Base-by-base conservation (phyloP, 75 land plant genomes). In the Ceratopteris richardii region DNA sequence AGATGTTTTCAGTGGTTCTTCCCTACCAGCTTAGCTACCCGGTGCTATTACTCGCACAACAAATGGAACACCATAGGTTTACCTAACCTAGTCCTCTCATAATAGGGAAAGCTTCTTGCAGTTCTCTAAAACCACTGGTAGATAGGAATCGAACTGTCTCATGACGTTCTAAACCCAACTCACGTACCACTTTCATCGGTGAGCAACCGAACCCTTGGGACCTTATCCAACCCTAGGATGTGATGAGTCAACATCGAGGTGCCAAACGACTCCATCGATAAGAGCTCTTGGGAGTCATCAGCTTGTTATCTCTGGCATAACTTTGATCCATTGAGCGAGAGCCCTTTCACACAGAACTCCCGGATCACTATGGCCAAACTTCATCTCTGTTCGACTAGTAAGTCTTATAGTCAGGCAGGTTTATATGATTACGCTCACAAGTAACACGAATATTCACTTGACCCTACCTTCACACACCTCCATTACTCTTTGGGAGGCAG, bases 311-410 rank as follows among this genome's bases (percentile, higher is more conserved):
- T 23, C 54, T 51, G 18, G 54, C 54, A 18, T 51, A 18, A 11
- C 54, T 51, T n/a, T 51, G 54, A 51, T 51, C 54, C n/a, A n/a
- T 51, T 23, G 54, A 51, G 54, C 54, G 23, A 51, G 54, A 51
- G 54, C 54, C 54, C 54, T 51, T 51, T 18, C 9, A 51, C 23
- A 23, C 9, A 11, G n/a, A 18, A 23, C 54, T 51, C 54, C 23
- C 54, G n/a, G n/a, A 51, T 23, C 54, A 51, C 54, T 51, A 23
- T 51, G 54, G 9, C 54, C 54, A 23, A 51, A 10, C 18, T 51
- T 51, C 54, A 23, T 10, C 54, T 18, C 42, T n/a, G n/a, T n/a
- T 14, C 14, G 42, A 9, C 14, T 40, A 14, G 14, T 14, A 10
- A 14, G 42, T 40, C 42, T 40, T 40, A 40, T 14, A 40, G 42